These are phyloP conservation scores for Mesembryanthemum crystallinum DNA, from an alignment of 148 eudicot species.

Conservation along the genomic window DNA sequence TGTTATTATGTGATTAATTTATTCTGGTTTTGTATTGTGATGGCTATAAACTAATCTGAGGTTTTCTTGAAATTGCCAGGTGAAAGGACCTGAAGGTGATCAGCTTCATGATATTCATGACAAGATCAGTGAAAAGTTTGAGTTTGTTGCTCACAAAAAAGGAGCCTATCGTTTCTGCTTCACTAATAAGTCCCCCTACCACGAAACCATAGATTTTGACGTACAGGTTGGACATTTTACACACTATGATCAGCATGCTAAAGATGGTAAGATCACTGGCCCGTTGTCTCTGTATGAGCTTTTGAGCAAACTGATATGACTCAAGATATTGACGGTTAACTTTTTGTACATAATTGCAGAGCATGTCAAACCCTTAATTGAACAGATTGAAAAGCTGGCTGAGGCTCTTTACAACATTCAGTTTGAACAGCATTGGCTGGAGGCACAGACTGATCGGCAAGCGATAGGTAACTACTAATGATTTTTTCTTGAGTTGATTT, in stretches of 20 bases:
- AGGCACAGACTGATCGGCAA: slow-evolving; percentile 95
- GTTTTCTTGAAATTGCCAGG: slow-evolving; percentile 37
- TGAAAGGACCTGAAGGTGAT: slow-evolving; percentile 74
- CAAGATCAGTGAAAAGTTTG: slow-evolving; percentile 71
- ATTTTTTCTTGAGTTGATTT: too few species aligned
- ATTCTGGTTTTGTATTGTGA: neutral
- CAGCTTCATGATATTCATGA: slow-evolving; percentile 67
- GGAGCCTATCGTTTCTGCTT: slow-evolving; percentile 85
- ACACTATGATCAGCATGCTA: slow-evolving; percentile 84
- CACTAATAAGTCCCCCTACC: slow-evolving; percentile 83
- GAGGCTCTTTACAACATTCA: slow-evolving; percentile 89
- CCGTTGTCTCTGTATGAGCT: slow-evolving; percentile 1
- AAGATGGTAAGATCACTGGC: slow-evolving; percentile 55
- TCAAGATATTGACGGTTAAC: neutral
- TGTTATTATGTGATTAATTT: neutral
- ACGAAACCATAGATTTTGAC: slow-evolving; percentile 91
- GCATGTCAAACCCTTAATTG: slow-evolving; percentile 81
- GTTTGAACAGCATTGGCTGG: slow-evolving; percentile 96
- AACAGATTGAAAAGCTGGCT: slow-evolving; percentile 74
- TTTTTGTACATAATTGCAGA: slow-evolving; percentile 44
- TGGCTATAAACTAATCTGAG: slow-evolving; percentile 7
- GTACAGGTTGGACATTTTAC: slow-evolving; percentile 72
- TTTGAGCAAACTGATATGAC: neutral
- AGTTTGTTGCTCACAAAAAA: slow-evolving; percentile 67
- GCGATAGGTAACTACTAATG: slow-evolving; percentile 51